A percentile compares a stretch with the other conserved stretches of the same genome.
These are phyloP conservation scores for Coniella vitis DNA, from an alignment of 2,329 filamentous ascomycete genomes.

Conservation along the genomic window DNA sequence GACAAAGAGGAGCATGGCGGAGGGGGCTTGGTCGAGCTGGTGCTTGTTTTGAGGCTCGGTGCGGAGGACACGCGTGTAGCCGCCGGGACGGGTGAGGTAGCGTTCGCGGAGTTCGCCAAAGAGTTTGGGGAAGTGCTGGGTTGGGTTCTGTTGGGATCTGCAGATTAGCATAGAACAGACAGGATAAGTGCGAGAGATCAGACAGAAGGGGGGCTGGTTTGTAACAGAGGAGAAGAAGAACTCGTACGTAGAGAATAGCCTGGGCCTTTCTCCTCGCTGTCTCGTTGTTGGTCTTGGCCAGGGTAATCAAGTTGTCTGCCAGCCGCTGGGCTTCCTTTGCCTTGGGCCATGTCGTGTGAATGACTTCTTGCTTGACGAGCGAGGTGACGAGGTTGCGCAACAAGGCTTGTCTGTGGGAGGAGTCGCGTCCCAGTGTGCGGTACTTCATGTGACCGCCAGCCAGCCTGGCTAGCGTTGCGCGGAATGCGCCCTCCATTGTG, in stretches of 20 bases:
- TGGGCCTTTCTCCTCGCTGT: slow-evolving; percentile 69
- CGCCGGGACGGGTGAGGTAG: slow-evolving; percentile 73
- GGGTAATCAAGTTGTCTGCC: slow-evolving; percentile 88
- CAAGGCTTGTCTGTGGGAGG: slow-evolving; percentile 82
- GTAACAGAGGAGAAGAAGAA: slow-evolving; percentile 39
- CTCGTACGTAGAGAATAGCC: slow-evolving; percentile 75
- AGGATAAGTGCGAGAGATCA: background rate
- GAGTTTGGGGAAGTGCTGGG: slow-evolving; percentile 72
- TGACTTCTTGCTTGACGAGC: slow-evolving; percentile 86
- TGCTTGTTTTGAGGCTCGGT: slow-evolving; percentile 84
- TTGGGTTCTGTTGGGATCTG: slow-evolving; percentile 56
- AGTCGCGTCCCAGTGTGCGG: slow-evolving; percentile 78
- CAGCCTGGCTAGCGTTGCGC: slow-evolving; percentile 45
- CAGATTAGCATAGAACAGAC: too few relatives aligned
- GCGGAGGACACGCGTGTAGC: slow-evolving; percentile 90
- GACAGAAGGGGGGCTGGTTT: too few relatives aligned
- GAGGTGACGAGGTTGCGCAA: slow-evolving; percentile 94
- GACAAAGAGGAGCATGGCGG: slow-evolving; percentile 88
- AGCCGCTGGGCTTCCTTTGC: slow-evolving; percentile 93
- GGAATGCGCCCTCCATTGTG: slow-evolving; percentile 3
- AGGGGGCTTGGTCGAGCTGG: slow-evolving; percentile 74
- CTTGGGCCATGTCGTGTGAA: slow-evolving; percentile 92
- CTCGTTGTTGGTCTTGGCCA: slow-evolving; percentile 89
- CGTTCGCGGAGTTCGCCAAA: slow-evolving; percentile 76
- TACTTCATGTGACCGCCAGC: slow-evolving; percentile 82